phyloP scores from a whole-genome alignment of 805 yeast genomes.

The Candida corydali region DNA sequence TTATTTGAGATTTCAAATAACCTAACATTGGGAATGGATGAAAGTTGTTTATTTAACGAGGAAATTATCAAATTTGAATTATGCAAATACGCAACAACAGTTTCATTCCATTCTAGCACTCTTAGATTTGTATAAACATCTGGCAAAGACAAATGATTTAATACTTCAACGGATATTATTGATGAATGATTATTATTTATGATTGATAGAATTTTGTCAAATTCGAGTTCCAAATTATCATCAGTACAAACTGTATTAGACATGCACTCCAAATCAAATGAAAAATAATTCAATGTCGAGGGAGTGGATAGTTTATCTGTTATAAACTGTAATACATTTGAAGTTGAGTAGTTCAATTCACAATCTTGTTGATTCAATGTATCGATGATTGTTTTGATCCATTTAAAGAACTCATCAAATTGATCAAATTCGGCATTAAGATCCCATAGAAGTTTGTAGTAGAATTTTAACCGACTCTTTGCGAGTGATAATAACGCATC shows the following conservation, averaged over 20 bases:
- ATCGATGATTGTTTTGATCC: slow-evolving; percentile 38
- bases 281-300: slow-evolving; percentile 16
- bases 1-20: slow-evolving; percentile 4
- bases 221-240: not conserved
- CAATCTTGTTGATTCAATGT: slow-evolving; percentile 27
- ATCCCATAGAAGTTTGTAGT: slow-evolving; percentile 37
- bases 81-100: slow-evolving; percentile 3
- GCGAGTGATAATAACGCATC: not conserved
- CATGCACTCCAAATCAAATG: slow-evolving; percentile 2
- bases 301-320: slow-evolving; percentile 14
- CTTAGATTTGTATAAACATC: slow-evolving; percentile 2
- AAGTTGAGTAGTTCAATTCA: slow-evolving; percentile 10
- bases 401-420: slow-evolving; percentile 42
- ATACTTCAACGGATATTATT: not conserved
- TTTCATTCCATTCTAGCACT: slow-evolving; percentile 1
- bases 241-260: too few species aligned
- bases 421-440: slow-evolving; percentile 43
- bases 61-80: slow-evolving; percentile 5
- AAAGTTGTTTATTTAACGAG: not conserved
- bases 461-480: slow-evolving; percentile 18
- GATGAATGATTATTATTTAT: slow-evolving; percentile 6
- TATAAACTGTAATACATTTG: slow-evolving; percentile 22
- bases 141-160: slow-evolving; percentile 3
- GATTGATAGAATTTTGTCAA: not conserved
- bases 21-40: slow-evolving; percentile 6